Percentiles rank a stretch among this genome's conserved stretches.
Conservation (phyloP, 805 yeast species). For the Kockiozyma suomiensis region DNA sequence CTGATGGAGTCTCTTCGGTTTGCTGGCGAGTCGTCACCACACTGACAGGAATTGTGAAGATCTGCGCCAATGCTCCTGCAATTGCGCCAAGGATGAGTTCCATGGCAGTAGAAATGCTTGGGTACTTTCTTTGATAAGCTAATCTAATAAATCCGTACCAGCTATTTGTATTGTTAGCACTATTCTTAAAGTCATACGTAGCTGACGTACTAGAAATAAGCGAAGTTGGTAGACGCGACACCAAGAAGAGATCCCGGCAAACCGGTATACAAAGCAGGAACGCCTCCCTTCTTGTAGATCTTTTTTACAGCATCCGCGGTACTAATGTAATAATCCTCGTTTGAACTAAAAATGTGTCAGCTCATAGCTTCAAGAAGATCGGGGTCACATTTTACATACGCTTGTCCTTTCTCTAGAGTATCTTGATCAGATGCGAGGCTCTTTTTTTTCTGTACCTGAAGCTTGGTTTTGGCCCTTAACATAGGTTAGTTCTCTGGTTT, state of each 20-base stretch:
- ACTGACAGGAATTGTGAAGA: conserved; percentile 79
- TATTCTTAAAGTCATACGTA: not conserved
- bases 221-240: conserved; percentile 75
- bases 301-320: conserved; percentile 64
- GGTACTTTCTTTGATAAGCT: conserved; percentile 51
- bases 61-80: conserved; percentile 80
- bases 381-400: not conserved
- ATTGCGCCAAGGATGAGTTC: conserved; percentile 75
- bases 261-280: conserved; percentile 73
- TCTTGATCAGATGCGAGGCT: conserved; percentile 9
- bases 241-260: conserved; percentile 66
- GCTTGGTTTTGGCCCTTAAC: conserved; percentile 24
- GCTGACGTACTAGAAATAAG: conserved; percentile 61
- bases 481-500: not conserved
- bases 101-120: conserved; percentile 55
- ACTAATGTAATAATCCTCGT: conserved; percentile 50
- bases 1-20: conserved; percentile 34
- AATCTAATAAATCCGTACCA: conserved; percentile 79
- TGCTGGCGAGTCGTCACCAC: conserved; percentile 68
- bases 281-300: conserved; percentile 60
- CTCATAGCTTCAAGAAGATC: not conserved
- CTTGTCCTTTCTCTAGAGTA: conserved; percentile 8
- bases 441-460: conserved; percentile 29
- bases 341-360: not conserved
- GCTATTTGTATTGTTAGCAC: conserved; percentile 21